phyloP scores from a whole-genome alignment of 2,329 filamentous ascomycete genomes.

The Lasiodiplodia theobromae region DNA sequence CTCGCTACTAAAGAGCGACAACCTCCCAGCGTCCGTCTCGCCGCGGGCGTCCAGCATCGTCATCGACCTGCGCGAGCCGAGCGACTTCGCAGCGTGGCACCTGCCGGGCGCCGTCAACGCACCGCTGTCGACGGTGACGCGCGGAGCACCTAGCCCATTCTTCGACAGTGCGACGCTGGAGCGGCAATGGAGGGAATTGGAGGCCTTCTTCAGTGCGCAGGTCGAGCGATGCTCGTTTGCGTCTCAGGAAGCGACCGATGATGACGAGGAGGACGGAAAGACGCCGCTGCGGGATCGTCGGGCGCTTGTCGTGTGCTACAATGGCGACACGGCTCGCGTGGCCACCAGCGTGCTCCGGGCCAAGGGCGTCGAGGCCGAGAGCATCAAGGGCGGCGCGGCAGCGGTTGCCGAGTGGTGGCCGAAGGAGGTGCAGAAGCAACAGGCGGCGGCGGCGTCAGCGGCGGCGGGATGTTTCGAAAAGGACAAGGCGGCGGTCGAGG shows the following conservation, averaged over 20 bases:
- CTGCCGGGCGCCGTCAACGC: slow-evolving; percentile 42
- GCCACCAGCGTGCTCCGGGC: slow-evolving; percentile 62
- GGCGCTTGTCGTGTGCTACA: slow-evolving; percentile 60
- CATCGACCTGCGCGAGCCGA: slow-evolving; percentile 34
- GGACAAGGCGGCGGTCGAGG: background rate
- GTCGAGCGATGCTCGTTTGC: slow-evolving; percentile 36
- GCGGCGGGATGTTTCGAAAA: slow-evolving; percentile 6
- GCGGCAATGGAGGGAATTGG: slow-evolving; percentile 57
- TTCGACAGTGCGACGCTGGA: slow-evolving; percentile 53
- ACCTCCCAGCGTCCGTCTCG: background rate
- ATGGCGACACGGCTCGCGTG: slow-evolving; percentile 62
- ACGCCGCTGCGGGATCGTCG: slow-evolving; percentile 31
- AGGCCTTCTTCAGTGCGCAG: slow-evolving; percentile 47
- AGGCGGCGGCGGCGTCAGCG: background rate
- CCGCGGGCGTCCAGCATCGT: slow-evolving; percentile 15
- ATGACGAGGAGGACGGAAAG: background rate
- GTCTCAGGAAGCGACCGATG: slow-evolving; percentile 32
- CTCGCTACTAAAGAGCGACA: background rate
- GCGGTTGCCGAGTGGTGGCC: slow-evolving; percentile 8
- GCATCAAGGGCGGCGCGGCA: slow-evolving; percentile 30
- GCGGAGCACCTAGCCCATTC: slow-evolving; percentile 54
- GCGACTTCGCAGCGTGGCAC: slow-evolving; percentile 53
- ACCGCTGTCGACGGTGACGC: slow-evolving; percentile 49
- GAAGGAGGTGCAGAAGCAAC: background rate
- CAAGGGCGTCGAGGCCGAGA: slow-evolving; percentile 45